Percentiles rank a stretch among this genome's conserved stretches.
Evolutionary conservation across 2,329 filamentous ascomycete genomes (phyloP).

Genomic region (Diaporthe citriasiana): DNA sequence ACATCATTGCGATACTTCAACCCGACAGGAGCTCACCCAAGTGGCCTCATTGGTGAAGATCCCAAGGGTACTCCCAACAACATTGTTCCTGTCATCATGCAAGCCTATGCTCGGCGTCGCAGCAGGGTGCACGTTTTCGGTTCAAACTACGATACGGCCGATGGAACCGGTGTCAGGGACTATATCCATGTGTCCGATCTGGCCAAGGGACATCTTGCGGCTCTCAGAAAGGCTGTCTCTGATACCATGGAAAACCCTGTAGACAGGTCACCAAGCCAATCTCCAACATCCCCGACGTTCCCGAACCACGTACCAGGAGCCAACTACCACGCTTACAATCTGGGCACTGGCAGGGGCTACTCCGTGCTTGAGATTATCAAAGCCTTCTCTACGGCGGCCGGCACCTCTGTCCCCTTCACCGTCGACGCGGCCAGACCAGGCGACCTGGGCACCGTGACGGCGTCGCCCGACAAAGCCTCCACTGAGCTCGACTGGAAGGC

Average conservation of each 20-base stretch:
- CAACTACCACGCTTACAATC: conserved; percentile 38
- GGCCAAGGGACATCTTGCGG: conserved; percentile 40
- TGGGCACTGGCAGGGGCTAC: conserved; percentile 40
- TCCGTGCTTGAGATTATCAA: conserved; percentile 41
- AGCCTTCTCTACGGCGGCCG: conserved; percentile 39
- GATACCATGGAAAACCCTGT: conserved; percentile 24
- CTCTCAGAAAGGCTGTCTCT: conserved; percentile 36
- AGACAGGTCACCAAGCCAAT: background rate
- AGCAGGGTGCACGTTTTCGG: conserved; percentile 41
- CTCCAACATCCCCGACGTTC: background rate
- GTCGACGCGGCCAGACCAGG: conserved; percentile 33
- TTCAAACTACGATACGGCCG: conserved; percentile 38
- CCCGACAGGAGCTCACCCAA: conserved; percentile 38
- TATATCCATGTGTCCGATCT: conserved; percentile 40
- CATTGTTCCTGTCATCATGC: conserved; percentile 41
- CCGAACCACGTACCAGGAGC: background rate
- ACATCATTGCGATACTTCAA: conserved; percentile 40
- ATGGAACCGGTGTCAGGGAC: conserved; percentile 39
- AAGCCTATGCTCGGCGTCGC: conserved; percentile 37
- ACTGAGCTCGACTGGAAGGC: conserved; percentile 41
- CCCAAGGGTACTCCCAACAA: conserved; percentile 41
- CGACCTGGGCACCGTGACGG: conserved; percentile 38
- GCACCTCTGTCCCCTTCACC: conserved; percentile 35
- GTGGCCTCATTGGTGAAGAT: conserved; percentile 39
- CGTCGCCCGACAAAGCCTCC: conserved; percentile 36